A percentile compares a stretch with the other conserved stretches of the same genome.
Evolutionary conservation across 2,329 filamentous ascomycete genomes (phyloP).

Genomic region (Arthroderma sp.): DNA sequence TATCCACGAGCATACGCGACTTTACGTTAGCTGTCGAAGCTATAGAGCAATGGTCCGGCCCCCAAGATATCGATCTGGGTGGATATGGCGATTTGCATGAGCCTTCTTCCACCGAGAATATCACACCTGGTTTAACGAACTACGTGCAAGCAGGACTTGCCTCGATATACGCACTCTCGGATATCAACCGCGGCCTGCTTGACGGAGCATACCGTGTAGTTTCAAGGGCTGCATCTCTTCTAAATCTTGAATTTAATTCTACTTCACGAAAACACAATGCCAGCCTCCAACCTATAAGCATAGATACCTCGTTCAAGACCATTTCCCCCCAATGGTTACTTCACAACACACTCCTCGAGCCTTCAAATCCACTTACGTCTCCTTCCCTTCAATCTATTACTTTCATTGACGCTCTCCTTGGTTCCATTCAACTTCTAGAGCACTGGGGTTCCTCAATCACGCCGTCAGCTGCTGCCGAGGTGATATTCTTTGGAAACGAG

Average conservation of each 20-base stretch:
- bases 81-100: constrained; percentile 34
- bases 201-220: constrained; percentile 38
- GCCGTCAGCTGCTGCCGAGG: constrained; percentile 29
- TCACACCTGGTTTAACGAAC: constrained; percentile 20
- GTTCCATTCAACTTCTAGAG: constrained; percentile 28
- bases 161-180: constrained; percentile 42
- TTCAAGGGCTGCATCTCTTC: constrained; percentile 36
- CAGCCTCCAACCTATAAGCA: constrained; percentile 19
- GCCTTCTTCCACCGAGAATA: constrained; percentile 29
- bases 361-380: constrained; percentile 29
- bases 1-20: constrained; percentile 39
- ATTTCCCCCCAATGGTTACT: constrained; percentile 29
- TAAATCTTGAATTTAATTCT: constrained; percentile 37
- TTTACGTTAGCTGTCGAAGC: constrained; percentile 38
- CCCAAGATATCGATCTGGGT: constrained; percentile 45
- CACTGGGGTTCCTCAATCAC: constrained; percentile 25
- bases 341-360: constrained; percentile 27
- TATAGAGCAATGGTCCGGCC: constrained; percentile 47
- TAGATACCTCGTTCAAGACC: constrained; percentile 22
- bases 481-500: constrained; percentile 40
- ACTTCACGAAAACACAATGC: constrained; percentile 13
- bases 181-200: constrained; percentile 32
- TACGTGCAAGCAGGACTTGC: constrained; percentile 49
- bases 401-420: constrained; percentile 29
- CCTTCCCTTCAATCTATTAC: constrained; percentile 27